Conservation (phyloP, 768 basidiomycete genomes). For the Hemileccinum rubropunctum region DNA sequence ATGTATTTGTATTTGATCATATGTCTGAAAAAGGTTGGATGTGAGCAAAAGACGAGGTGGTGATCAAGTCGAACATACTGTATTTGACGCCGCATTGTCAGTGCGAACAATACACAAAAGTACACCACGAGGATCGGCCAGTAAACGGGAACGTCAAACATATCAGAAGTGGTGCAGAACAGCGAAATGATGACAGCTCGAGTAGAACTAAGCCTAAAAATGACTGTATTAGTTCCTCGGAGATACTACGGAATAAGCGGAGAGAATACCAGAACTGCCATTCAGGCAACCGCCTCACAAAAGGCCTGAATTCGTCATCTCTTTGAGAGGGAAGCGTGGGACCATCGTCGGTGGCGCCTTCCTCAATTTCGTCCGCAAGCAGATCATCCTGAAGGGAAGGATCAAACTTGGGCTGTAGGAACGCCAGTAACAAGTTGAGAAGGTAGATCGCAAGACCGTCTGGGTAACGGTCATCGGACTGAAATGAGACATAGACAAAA, state of each 20-base stretch:
- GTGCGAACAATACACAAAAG: slow-evolving; percentile 90
- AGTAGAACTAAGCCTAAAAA: slow-evolving; percentile 83
- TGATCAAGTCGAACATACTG: slow-evolving; percentile 55
- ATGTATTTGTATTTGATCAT: slow-evolving; percentile 99
- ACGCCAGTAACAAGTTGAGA: slow-evolving; percentile 93
- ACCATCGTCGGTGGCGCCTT: slow-evolving; percentile 67
- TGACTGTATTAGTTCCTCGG: not conserved
- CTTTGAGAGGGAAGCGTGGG: slow-evolving; percentile 61
- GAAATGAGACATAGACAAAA: not conserved
- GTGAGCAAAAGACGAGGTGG: slow-evolving; percentile 1
- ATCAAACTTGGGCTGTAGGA: slow-evolving; percentile 97
- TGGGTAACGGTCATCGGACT: slow-evolving; percentile 24
- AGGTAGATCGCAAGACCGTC: slow-evolving; percentile 95
- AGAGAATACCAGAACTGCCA: slow-evolving; percentile 89
- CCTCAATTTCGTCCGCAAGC: slow-evolving; percentile 92
- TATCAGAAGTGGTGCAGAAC: slow-evolving; percentile 74
- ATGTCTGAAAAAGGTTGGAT: slow-evolving; percentile 55
- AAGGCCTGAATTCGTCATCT: slow-evolving; percentile 97
- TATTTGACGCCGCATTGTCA: slow-evolving; percentile 96
- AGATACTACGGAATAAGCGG: not conserved
- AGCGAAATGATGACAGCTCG: slow-evolving; percentile 83
- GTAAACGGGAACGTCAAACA: slow-evolving; percentile 96
- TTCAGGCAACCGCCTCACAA: slow-evolving; percentile 92
- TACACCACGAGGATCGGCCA: slow-evolving; percentile 99
- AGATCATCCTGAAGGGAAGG: slow-evolving; percentile 93